These are phyloP conservation scores for Dendrobium chrysotoxum DNA, from an alignment of 106 monocot species.

Conservation along the genomic window DNA sequence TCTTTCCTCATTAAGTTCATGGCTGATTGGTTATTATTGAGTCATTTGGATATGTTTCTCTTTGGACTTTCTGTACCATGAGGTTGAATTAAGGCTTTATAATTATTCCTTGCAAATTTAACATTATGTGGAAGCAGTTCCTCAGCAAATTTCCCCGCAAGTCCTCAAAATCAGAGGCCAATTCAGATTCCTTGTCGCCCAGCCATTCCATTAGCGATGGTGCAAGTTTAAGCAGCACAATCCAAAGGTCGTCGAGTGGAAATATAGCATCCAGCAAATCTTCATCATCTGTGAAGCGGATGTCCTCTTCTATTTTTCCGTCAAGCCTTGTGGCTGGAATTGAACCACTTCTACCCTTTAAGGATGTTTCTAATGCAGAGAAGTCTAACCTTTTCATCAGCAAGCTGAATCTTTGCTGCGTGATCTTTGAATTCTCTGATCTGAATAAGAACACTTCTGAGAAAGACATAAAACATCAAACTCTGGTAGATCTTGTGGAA, in stretches of 20 bases:
- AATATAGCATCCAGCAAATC: slow-evolving; percentile 13
- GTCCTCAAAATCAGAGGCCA: slow-evolving; percentile 32
- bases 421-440: slow-evolving; percentile 65
- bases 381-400: slow-evolving; percentile 60
- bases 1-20: background rate
- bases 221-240: slow-evolving; percentile 11
- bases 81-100: background rate
- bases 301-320: slow-evolving; percentile 75
- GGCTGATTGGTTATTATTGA: background rate
- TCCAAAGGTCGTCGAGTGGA: slow-evolving; percentile 27
- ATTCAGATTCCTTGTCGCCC: slow-evolving; percentile 18
- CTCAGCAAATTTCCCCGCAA: slow-evolving; percentile 63
- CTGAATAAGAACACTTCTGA: slow-evolving; percentile 52
- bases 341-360: slow-evolving; percentile 65
- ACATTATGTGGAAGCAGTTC: slow-evolving; percentile 81
- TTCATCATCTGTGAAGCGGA: slow-evolving; percentile 40
- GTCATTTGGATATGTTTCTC: background rate
- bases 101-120: background rate
- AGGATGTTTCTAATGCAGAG: slow-evolving; percentile 64
- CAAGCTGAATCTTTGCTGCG: slow-evolving; percentile 73
- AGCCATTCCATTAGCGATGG: slow-evolving; percentile 12
- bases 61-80: background rate
- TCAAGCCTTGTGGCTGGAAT: slow-evolving; percentile 68
- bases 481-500: slow-evolving; percentile 58
- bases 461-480: slow-evolving; percentile 71